A percentile compares a stretch with the other conserved stretches of the same genome.
Evolutionary conservation across 2,329 filamentous ascomycete genomes (phyloP).

Genomic region (Aspergillus cejpii): DNA sequence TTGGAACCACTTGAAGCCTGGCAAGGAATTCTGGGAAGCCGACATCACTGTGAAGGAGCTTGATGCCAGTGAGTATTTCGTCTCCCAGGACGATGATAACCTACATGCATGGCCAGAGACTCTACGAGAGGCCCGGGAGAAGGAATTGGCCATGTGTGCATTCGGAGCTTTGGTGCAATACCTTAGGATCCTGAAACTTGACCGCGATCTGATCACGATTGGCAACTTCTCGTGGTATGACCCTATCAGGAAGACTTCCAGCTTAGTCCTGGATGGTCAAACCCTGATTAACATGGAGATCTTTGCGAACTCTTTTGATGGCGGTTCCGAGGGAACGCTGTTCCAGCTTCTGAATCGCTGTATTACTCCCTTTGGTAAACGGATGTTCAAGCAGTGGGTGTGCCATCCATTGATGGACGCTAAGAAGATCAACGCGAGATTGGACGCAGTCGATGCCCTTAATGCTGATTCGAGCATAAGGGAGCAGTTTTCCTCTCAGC

Average conservation of each 20-base stretch:
- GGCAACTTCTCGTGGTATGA: slow-evolving; percentile 88
- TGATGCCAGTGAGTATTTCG: slow-evolving; percentile 71
- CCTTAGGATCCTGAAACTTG: slow-evolving; percentile 77
- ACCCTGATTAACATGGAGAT: slow-evolving; percentile 97
- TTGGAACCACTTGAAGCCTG: slow-evolving; percentile 87
- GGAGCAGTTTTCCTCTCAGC: slow-evolving; percentile 79
- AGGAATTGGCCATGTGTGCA: slow-evolving; percentile 81
- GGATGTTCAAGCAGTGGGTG: slow-evolving; percentile 92
- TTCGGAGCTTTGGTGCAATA: slow-evolving; percentile 86
- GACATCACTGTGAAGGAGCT: slow-evolving; percentile 77
- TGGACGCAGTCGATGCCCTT: slow-evolving; percentile 89
- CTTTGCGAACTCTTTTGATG: slow-evolving; percentile 88
- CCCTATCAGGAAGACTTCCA: slow-evolving; percentile 84
- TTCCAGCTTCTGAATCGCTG: slow-evolving; percentile 89
- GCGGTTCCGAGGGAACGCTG: slow-evolving; percentile 74
- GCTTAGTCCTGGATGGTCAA: slow-evolving; percentile 86
- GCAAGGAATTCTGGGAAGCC: slow-evolving; percentile 83
- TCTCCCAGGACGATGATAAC: slow-evolving; percentile 50
- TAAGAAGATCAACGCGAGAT: slow-evolving; percentile 78
- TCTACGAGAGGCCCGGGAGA: slow-evolving; percentile 64
- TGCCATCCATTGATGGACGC: slow-evolving; percentile 89
- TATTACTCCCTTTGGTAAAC: slow-evolving; percentile 93
- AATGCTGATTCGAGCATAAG: slow-evolving; percentile 75
- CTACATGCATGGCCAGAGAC: slow-evolving; percentile 69
- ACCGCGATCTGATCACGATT: slow-evolving; percentile 77